Base-by-base conservation (phyloP, 225 moss, liverwort and hornwort genomes). In the Marchantia paleacea region DNA sequence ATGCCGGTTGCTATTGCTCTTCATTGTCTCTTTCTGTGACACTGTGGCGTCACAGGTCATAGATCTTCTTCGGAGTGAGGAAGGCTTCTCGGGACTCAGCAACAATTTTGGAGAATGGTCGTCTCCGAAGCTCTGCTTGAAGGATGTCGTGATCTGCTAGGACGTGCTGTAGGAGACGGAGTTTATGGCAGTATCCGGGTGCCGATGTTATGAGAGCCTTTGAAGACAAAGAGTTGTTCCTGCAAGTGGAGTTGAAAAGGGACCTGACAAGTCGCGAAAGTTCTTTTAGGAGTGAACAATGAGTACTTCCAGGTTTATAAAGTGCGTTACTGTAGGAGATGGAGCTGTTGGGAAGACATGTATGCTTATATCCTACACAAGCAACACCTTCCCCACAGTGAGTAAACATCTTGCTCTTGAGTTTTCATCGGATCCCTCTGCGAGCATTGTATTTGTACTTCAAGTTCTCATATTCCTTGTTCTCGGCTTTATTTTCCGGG, bases 221-320 rank as follows among this genome's bases (percentile, higher is more conserved):
- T 83, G 80, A 83, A 80, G 82, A 64, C 78, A 72, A n/a, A 73
- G 73, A 72, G 78, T 78, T 80, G 68, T 74, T 68, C 68, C 60
- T 84, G 71, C 73, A n/a, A 12, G 65, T 75, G 53, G 72, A 77
- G 79, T 77, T 20, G 65, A 77, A 55, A 39, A 85, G 65, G 58
- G 69, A 63, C 55, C 55, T 55, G 61, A 47, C 16, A 74, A 72
- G 80, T 82, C 55, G 22, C 68, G 64, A 49, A 47, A 81, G 65
- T 50, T 52, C 79, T 57, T 75, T 48, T 22, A 47, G 78, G 64
- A 57, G 48, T 76, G 83, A 91, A 88, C 89, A 88, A 99, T 99
- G 97, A 99, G 97, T 90, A 99, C 97, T 84, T 99, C 97, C 69
- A 92, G 97, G 84, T 99, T 99, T 79, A 99, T 99, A 80, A 99